phyloP scores from a whole-genome alignment of 495 filamentous ascomycete genomes.

The Lasiosphaeria ovina region DNA sequence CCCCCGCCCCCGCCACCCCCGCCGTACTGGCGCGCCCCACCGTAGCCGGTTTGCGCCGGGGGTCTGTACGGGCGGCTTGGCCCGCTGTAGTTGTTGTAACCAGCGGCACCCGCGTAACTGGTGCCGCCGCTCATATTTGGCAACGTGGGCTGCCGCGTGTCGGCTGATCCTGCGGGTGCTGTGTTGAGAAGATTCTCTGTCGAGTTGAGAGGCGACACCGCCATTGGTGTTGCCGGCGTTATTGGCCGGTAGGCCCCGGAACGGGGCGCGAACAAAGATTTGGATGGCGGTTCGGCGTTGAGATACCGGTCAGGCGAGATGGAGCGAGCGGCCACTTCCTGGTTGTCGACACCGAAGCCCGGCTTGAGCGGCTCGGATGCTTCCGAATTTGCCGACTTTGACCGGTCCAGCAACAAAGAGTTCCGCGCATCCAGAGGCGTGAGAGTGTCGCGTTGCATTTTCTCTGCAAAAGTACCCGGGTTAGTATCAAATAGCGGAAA shows the following conservation, averaged over 20 bases:
- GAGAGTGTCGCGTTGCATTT: constrained; percentile 76
- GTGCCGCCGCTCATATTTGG: constrained; percentile 24
- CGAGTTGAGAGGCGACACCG: constrained; percentile 5
- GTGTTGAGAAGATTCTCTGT: constrained; percentile 31
- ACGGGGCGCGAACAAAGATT: constrained; percentile 17
- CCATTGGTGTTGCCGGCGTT: constrained; percentile 28
- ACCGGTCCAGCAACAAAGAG: constrained; percentile 68
- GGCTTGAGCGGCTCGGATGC: constrained; percentile 30
- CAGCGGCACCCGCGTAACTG: constrained; percentile 16
- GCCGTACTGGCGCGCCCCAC: background rate
- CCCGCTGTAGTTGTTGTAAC: background rate
- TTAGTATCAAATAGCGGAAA: constrained; percentile 12
- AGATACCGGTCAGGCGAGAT: constrained; percentile 28
- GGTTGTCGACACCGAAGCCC: constrained; percentile 20
- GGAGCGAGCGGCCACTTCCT: constrained; percentile 16
- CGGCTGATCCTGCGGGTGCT: constrained; percentile 16
- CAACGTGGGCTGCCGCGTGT: constrained; percentile 30
- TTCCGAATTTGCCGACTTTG: constrained; percentile 25
- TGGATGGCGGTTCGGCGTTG: constrained; percentile 8
- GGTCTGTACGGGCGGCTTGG: constrained; percentile 7
- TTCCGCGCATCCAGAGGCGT: constrained; percentile 90
- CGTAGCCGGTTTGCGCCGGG: background rate
- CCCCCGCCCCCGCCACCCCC: background rate
- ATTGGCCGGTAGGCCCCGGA: constrained; percentile 27
- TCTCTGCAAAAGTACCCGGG: constrained; percentile 53